Evolutionary conservation across 805 yeast genomes (phyloP), one percentile per base, ranked within the genome.

Genomic region (Vanderwaltozyma polyspora): DNA sequence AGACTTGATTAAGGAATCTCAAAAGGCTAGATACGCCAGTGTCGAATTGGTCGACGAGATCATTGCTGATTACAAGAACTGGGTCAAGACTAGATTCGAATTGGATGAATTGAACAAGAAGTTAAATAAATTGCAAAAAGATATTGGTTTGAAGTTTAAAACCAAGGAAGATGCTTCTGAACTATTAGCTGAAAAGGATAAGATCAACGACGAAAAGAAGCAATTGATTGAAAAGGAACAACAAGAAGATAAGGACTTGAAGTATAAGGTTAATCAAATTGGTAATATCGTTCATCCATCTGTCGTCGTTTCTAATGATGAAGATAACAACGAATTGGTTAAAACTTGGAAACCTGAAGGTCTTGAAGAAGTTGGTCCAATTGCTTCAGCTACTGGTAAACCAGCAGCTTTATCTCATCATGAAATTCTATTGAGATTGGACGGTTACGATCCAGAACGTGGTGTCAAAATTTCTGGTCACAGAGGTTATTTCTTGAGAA

Each of bases 371-470:
- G 70, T 75, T 37, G 79, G 74, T 28, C 68, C 72, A 42, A 60
- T 73, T 45, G 93, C 93, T 38, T 67, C 86, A 49, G 89, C 79
- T 32, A 79, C 93, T 34, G 81, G 82, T 41, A 67, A 70, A 32
- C 76, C 76, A 44, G 94, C 93, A 38, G 63, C 63, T 23, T 72
- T 89, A 57, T 87, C 97, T 22, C 98, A 91, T 60, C 97, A 91
- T 58, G 98, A 91, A 68, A 79, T 91, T 36, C 69, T 91, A 46
- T 71, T 93, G 50, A 79, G 96, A 66, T 70, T 91, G 48, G 96
- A 91, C 57, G 98, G 98, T 45, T 91, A 87, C 61, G 98, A 91
- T 59, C 96, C 96, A 46, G 97, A 91, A 66, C 81, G 98, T 68
- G 98, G 98, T 62, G 94, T 85, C 41, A 84, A 85, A 66, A 79